Base-by-base conservation (phyloP, 495 filamentous ascomycete genomes). In the Penicillium salamii region DNA sequence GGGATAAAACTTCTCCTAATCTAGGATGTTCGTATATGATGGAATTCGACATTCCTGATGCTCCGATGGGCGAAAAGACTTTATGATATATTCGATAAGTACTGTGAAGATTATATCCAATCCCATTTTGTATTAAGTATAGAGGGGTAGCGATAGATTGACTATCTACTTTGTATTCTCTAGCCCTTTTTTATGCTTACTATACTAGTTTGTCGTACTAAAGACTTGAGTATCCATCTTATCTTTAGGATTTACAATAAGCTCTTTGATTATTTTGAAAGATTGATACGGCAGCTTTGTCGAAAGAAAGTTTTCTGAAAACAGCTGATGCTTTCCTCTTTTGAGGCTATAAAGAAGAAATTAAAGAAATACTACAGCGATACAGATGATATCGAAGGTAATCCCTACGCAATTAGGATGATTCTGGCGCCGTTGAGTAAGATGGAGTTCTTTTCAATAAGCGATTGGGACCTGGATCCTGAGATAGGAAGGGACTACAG, bases 241-340 rank as follows among this genome's bases (percentile, higher is more conserved):
- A n/a, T 61, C 17, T 57, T 57, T 35, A 37, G 17, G 7, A 47
- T 63, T 15, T 63, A 63, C 14, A 58, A 63, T 31, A 38, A 42
- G 4, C 49, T 53, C 0, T 53, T 57, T 43, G 13, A 41, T 0
- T 17, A 57, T 21, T 18, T 57, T 32, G 32, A 57, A 26, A 13
- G 32, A 14, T 46, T 15, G 5, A 49, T 39, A 0, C 8, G 1
- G 12, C 17, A 39, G 34, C 34, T 56, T 1, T 9, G 9, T n/a
- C 40, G n/a, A 19, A 55, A 55, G 33, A 44, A 9, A 2, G 20
- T 56, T 13, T 1, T 6, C 3, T 52, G 13, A 41, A 64, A 64
- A 28, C 13, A 49, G 34, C 6, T 29, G 12, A 64, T 64, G 18
- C 42, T 58, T 17, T 0, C n/a, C 7, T 28, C 49, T 1, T 51